These are phyloP conservation scores for Babesia ovata DNA, from an alignment of 169 alveolate genomes.

Conservation along the genomic window DNA sequence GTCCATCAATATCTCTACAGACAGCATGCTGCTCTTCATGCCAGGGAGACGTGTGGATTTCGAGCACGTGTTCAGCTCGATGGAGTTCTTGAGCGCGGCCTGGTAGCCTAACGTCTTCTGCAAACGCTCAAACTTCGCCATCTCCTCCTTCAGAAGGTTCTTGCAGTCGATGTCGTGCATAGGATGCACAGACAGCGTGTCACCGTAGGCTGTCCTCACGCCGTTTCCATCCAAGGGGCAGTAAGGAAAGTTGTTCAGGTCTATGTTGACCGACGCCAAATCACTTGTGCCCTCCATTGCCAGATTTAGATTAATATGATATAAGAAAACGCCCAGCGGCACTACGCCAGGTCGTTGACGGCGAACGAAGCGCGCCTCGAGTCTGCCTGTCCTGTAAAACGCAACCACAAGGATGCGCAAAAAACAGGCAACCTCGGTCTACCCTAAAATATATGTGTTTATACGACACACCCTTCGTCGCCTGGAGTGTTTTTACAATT, in stretches of 20 bases:
- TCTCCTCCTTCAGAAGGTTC: slow-evolving; percentile 31
- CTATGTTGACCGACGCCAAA: slow-evolving; percentile 26
- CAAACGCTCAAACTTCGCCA: slow-evolving; percentile 32
- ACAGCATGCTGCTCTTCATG: slow-evolving; percentile 67
- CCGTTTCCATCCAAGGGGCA: slow-evolving; percentile 39
- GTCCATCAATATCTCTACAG: slow-evolving; percentile 63
- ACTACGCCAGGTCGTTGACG: too few species aligned
- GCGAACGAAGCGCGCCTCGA: too few species aligned
- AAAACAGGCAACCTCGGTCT: too few species aligned
- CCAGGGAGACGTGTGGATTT: slow-evolving; percentile 68
- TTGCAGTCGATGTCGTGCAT: slow-evolving; percentile 59
- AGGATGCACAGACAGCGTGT: slow-evolving; percentile 27
- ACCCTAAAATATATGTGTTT: too few species aligned
- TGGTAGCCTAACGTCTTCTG: slow-evolving; percentile 57
- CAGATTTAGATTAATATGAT: background rate
- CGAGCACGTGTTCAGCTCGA: slow-evolving; percentile 64
- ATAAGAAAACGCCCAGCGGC: background rate
- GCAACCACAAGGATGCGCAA: too few species aligned
- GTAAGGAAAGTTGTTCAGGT: slow-evolving; percentile 57
- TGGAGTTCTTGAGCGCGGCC: slow-evolving; percentile 48
- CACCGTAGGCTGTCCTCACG: slow-evolving; percentile 31
- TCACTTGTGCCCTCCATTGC: slow-evolving; percentile 8
- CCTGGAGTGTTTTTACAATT: too few species aligned
- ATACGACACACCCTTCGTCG: too few species aligned
- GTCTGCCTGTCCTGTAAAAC: too few species aligned